These are phyloP conservation scores for Acacia crassicarpa DNA, from an alignment of 306 rosid species.

Conservation along the genomic window DNA sequence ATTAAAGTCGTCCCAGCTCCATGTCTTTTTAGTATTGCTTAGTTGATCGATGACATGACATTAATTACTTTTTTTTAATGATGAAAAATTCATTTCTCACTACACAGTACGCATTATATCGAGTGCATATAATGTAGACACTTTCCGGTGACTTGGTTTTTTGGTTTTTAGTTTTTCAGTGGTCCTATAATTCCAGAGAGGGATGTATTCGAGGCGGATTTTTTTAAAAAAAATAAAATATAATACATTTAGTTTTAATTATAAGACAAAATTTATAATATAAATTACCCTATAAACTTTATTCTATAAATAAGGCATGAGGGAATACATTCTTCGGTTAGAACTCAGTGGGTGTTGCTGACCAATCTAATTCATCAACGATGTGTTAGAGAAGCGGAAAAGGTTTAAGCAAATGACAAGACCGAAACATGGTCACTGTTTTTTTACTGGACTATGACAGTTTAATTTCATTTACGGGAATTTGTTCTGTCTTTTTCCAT, in stretches of 20 bases:
- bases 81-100: background rate
- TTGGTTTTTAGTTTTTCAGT: too few species aligned
- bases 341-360: background rate
- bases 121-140: background rate
- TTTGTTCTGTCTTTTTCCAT: slow-evolving; percentile 35
- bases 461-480: slow-evolving; percentile 29
- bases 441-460: background rate
- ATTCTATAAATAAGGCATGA: too few species aligned
- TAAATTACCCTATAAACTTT: too few species aligned
- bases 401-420: background rate
- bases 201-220: too few species aligned
- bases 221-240: background rate
- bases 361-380: background rate
- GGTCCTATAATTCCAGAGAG: background rate
- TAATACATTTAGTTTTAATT: too few species aligned
- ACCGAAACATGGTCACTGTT: background rate
- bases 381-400: background rate
- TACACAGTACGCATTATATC: background rate
- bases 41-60: background rate
- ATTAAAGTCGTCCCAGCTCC: background rate
- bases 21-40: background rate
- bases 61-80: background rate
- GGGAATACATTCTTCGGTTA: background rate
- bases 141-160: background rate
- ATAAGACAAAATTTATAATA: too few species aligned